Evolutionary conservation across 2,329 filamentous ascomycete genomes (phyloP), one percentile per base, ranked within the genome.

Genomic region (Chrysosphaeria jannelii): DNA sequence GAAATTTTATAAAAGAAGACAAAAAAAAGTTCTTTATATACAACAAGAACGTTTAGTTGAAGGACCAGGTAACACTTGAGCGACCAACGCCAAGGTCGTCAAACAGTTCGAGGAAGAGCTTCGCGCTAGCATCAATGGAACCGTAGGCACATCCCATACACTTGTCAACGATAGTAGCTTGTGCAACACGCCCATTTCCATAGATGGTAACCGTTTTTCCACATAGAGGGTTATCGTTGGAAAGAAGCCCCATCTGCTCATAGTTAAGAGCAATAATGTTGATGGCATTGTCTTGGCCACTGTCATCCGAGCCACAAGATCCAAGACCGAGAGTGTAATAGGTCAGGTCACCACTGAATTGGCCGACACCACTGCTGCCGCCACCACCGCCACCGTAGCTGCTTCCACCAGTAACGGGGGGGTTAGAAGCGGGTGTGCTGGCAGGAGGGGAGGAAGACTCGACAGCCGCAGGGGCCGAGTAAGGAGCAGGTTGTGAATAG

Each of bases 291-390:
- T 66, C 61, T 31, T 43, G 38, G 35, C 62, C 60, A 22, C 48
- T 38, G 44, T 64, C 64, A 32, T 61, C 55, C 18, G 40, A 42
- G 25, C 71, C 72, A 37, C 75, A 85, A 12, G 66, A 44, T 28
- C 68, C 67, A 6, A 69, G 38, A 20, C 67, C 74, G 22, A 68
- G 48, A 19, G 51, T 45, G 47, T 72, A 88, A 51, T 60, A 79
- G 28, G 75, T 85, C 33, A 75, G 52, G 23, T 78, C 57, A 29
- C 72, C 74, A 1, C 38, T 36, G 46, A 44, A 41, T 42, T 50
- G 28, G 8, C 33, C 29, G 10, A 25, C 29, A n/a, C 30, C 30
- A 11, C 31, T 30, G 22, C 25, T 26, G 8, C 5, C 10, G 13
- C 10, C 17, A n/a, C 17, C n/a, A 19, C 17, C 17, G 17, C 17